phyloP scores from a whole-genome alignment of 306 rosid genomes.

The Acacia crassicarpa region DNA sequence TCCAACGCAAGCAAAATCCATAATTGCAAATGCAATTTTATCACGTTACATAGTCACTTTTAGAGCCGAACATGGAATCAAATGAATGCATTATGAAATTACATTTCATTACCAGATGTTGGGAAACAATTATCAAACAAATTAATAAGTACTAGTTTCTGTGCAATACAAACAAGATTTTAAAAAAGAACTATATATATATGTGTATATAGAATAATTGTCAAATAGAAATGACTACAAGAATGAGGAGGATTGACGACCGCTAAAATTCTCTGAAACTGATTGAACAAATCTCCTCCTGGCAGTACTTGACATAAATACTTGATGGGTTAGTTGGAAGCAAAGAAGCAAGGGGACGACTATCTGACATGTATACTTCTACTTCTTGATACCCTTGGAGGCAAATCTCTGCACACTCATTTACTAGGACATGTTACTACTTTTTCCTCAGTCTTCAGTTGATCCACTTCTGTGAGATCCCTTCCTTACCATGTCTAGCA shows the following conservation, averaged over 20 bases:
- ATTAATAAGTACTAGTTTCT: constrained; percentile 35
- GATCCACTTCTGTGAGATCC: constrained; percentile 63
- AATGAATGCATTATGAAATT: constrained; percentile 20
- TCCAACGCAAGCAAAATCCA: not conserved
- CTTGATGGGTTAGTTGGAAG: constrained; percentile 39
- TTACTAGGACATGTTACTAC: constrained; percentile 23
- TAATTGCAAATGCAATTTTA: constrained; percentile 28
- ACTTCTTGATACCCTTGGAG: constrained; percentile 26
- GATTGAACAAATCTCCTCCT: constrained; percentile 22
- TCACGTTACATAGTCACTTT: not conserved
- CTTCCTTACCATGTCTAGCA: constrained; percentile 74
- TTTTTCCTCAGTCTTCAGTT: constrained; percentile 53
- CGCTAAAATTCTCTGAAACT: constrained; percentile 11
- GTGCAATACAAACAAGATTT: constrained; percentile 33
- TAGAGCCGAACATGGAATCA: constrained; percentile 9
- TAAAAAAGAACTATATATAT: constrained; percentile 25
- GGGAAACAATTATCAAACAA: constrained; percentile 43
- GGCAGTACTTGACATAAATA: constrained; percentile 27
- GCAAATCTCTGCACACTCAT: constrained; percentile 34
- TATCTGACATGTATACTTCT: constrained; percentile 22
- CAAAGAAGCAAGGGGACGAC: constrained; percentile 22
- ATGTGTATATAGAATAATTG: constrained; percentile 8
- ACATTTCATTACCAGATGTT: constrained; percentile 43
- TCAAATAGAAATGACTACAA: constrained; percentile 31
- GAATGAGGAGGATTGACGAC: constrained; percentile 24